Evolutionary conservation across 768 basidiomycete species (phyloP), one percentile per base, ranked within the genome.

Genomic region (Russula foetens): DNA sequence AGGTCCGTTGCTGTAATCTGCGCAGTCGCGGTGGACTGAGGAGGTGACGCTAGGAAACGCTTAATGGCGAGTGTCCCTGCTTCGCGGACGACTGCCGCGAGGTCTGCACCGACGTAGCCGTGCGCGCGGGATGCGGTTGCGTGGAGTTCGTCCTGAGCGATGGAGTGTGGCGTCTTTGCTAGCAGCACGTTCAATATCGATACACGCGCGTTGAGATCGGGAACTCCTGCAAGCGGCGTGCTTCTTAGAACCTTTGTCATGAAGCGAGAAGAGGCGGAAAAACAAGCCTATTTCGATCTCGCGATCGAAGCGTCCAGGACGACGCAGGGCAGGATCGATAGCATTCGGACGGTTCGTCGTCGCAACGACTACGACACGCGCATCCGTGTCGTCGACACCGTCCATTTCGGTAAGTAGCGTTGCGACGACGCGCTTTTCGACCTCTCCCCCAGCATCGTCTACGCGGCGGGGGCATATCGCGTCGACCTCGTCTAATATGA

Each of bases 81-180:
- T 73, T 96, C 91, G 33, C 96, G 88, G 24, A 98, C 84, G 56
- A 98, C 84, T 0, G 94, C 92, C 33, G 87, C 85, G 46, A 99
- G 79, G 72, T 99, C 97, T 6, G 97, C 97, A 7, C 96, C 97
- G 48, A 99, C 97, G 70, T 95, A 98, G 0, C 97, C 97, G 64
- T 99, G 93, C 12, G 94, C 93, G 33, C 82, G 82, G 12, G 82
- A 78, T 0, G 95, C 88, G 19, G 98, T 73, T 2, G 77, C 65
- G 26, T 78, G 74, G 2, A 99, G 81, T 11, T 90, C 84, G 0
- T 76, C 75, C 3, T 74, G 71, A 0, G 81, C 70, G 61, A 98
- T 79, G 4, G 76, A 71, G 68, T 98, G 84, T 0, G 97, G 96
- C 2, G 89, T 88, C 64, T 87, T 88, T 19, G 80, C 69, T 0